Conservation (phyloP, 1,139 yeast genomes). For the Taphrina pruni region DNA sequence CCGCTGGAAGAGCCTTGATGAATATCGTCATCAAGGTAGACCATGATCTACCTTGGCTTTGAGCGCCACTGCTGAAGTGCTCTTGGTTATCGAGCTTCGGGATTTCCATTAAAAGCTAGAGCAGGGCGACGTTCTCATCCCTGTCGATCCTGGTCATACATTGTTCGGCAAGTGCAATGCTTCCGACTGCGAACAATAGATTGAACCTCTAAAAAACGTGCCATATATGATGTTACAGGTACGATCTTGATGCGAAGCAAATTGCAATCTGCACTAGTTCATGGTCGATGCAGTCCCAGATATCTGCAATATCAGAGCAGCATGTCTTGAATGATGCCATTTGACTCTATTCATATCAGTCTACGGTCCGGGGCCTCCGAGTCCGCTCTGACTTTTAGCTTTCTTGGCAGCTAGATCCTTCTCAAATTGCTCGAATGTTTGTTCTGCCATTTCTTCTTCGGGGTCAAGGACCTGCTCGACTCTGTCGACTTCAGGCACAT, state of each 20-base stretch:
- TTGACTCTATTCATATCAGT: constrained; percentile 21
- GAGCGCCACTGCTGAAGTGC: no score
- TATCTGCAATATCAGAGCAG: neutral
- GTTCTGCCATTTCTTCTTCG: constrained; percentile 66
- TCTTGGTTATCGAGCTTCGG: no score
- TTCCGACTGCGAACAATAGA: no score
- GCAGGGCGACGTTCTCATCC: no score
- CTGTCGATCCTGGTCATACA: no score
- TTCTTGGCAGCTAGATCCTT: constrained; percentile 49
- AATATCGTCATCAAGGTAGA: neutral
- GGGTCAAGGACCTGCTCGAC: constrained; percentile 71
- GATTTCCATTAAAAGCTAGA: no score
- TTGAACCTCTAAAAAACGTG: neutral
- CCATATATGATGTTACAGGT: neutral
- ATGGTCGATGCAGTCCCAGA: no score
- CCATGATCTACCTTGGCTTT: neutral
- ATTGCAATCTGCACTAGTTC: neutral
- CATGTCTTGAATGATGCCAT: constrained; percentile 15
- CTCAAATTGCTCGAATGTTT: constrained; percentile 74
- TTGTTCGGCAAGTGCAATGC: no score
- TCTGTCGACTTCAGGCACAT: constrained; percentile 78
- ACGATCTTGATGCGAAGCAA: neutral
- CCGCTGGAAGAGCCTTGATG: neutral
- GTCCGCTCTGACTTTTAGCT: constrained; percentile 27
- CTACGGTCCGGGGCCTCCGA: constrained; percentile 25